A percentile compares a stretch with the other conserved stretches of the same genome.
phyloP scores from a whole-genome alignment of 2,329 filamentous ascomycete species.

The Botrytis pseudocinerea region DNA sequence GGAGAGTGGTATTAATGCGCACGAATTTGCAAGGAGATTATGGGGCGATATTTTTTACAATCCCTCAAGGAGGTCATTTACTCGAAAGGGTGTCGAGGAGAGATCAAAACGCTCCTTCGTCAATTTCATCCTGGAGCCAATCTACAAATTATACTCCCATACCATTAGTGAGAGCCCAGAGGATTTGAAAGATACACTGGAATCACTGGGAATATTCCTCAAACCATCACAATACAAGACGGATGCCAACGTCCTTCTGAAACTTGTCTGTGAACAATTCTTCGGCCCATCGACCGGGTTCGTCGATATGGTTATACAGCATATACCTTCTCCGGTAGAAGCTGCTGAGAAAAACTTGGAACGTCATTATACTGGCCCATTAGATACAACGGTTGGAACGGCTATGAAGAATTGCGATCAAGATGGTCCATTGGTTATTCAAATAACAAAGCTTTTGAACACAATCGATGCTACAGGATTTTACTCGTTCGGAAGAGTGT shows the following conservation, averaged over 20 bases:
- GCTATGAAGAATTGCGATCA: slow-evolving; percentile 83
- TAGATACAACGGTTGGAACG: slow-evolving; percentile 76
- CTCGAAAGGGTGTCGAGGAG: slow-evolving; percentile 80
- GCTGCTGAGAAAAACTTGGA: slow-evolving; percentile 76
- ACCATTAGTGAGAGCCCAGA: slow-evolving; percentile 89
- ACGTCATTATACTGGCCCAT: slow-evolving; percentile 86
- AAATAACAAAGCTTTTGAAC: slow-evolving; percentile 92
- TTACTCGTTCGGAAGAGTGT: slow-evolving; percentile 83
- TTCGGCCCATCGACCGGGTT: slow-evolving; percentile 89
- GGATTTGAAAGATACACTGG: slow-evolving; percentile 77
- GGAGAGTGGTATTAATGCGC: slow-evolving; percentile 62
- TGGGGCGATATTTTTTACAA: slow-evolving; percentile 99
- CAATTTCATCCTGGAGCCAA: slow-evolving; percentile 90
- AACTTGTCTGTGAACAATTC: slow-evolving; percentile 90
- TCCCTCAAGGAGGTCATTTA: slow-evolving; percentile 85
- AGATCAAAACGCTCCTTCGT: slow-evolving; percentile 84
- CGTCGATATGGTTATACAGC: slow-evolving; percentile 90
- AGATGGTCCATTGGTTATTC: slow-evolving; percentile 87
- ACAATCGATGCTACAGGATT: slow-evolving; percentile 89
- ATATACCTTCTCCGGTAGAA: slow-evolving; percentile 83
- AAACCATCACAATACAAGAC: slow-evolving; percentile 92
- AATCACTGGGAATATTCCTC: slow-evolving; percentile 75
- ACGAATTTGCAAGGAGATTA: slow-evolving; percentile 79
- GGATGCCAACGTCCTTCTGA: slow-evolving; percentile 85
- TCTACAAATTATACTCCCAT: slow-evolving; percentile 96